Evolutionary conservation across 2,329 filamentous ascomycete genomes (phyloP).

Genomic region (Hysterium pulicare): DNA sequence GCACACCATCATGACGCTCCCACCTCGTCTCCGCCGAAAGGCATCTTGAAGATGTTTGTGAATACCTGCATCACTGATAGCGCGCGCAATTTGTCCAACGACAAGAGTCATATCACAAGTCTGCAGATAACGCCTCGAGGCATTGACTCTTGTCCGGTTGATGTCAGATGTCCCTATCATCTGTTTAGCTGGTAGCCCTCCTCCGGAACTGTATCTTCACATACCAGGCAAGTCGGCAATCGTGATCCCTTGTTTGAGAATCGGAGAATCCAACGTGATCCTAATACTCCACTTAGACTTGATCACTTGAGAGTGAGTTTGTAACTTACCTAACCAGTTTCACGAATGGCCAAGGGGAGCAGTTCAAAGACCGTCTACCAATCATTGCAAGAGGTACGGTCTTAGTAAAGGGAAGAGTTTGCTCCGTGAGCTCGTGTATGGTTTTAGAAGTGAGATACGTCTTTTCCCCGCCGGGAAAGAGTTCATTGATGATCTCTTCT

Average conservation of each 20-base stretch:
- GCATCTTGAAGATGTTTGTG: conserved; percentile 12
- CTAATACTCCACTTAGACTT: background rate
- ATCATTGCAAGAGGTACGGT: too few relatives aligned
- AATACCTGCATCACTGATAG: conserved; percentile 8
- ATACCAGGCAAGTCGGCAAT: conserved; percentile 20
- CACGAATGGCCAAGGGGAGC: conserved; percentile 22
- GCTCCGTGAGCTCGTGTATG: conserved; percentile 9
- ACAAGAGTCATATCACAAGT: conserved; percentile 18
- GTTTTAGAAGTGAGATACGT: conserved; percentile 4
- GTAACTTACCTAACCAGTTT: conserved; percentile 9
- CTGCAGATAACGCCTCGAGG: conserved; percentile 13
- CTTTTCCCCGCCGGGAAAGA: conserved; percentile 1
- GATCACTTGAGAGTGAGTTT: background rate
- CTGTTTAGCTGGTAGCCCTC: background rate
- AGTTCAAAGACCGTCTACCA: conserved; percentile 8
- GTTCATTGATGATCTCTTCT: conserved; percentile 6
- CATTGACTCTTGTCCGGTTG: conserved; percentile 11
- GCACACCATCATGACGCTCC: conserved; percentile 17
- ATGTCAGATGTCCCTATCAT: conserved; percentile 9
- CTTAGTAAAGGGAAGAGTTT: conserved; percentile 13
- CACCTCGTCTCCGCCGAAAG: conserved; percentile 11
- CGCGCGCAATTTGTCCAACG: conserved; percentile 16
- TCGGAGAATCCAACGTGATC: conserved; percentile 6
- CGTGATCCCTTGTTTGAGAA: conserved; percentile 11
- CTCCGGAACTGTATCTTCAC: conserved; percentile 1